Evolutionary conservation across 169 alveolate genomes (phyloP).

Genomic region (Sarcocystis neurona): DNA sequence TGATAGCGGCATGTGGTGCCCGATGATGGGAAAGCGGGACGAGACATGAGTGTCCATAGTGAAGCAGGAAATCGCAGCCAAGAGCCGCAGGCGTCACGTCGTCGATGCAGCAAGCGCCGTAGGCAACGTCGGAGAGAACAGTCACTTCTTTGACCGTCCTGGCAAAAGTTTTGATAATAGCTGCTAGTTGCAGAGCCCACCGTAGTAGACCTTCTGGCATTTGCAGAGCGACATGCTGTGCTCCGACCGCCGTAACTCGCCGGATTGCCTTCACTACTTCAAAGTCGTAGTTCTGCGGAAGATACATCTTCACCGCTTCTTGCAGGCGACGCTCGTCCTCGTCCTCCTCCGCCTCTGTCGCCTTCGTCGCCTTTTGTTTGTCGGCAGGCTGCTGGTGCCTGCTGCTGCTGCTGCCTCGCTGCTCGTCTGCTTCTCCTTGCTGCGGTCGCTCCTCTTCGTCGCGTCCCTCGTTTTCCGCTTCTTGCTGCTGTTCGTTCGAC

Average conservation of each 20-base stretch:
- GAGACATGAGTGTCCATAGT: conserved; percentile 98
- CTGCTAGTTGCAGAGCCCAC: conserved; percentile 87
- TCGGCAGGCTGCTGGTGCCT: background rate
- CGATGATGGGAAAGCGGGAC: conserved; percentile 89
- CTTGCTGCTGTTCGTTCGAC: background rate
- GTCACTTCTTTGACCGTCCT: conserved; percentile 74
- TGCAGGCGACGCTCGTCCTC: background rate
- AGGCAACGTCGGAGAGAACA: conserved; percentile 95
- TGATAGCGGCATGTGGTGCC: background rate
- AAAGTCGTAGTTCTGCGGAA: conserved; percentile 95
- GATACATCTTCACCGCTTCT: conserved; percentile 35
- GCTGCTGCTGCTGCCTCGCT: background rate
- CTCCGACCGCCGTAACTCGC: conserved; percentile 81
- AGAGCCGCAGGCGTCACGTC: conserved; percentile 90
- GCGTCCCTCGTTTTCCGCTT: background rate
- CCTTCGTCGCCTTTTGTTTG: background rate
- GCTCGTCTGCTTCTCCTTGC: background rate
- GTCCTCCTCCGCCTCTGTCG: background rate
- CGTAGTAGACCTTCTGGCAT: conserved; percentile 95
- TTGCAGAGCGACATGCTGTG: conserved; percentile 90
- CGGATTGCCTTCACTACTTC: conserved; percentile 92
- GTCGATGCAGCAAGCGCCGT: conserved; percentile 99
- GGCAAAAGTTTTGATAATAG: conserved; percentile 88
- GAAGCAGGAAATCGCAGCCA: conserved; percentile 94
- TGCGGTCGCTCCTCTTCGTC: background rate